Evolutionary conservation across 805 yeast species (phyloP).

Genomic region (Cyberlindnera japonica): DNA sequence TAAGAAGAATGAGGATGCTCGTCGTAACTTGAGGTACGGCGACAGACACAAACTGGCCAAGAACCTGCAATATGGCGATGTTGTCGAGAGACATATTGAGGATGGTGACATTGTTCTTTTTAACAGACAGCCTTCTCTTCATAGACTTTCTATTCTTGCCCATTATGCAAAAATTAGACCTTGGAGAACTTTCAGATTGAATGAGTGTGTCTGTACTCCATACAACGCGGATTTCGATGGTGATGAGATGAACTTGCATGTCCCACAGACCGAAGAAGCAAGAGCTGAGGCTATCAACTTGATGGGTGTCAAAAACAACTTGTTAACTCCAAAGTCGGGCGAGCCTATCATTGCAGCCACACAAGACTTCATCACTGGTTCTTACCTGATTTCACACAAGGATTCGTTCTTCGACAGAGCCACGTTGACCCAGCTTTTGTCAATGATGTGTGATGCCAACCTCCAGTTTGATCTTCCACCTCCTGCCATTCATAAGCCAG

Average conservation of each 20-base stretch:
- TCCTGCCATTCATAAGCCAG: conserved; percentile 90
- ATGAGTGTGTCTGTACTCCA: conserved; percentile 99
- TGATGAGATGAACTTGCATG: conserved; percentile 98
- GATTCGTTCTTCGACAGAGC: conserved; percentile 92
- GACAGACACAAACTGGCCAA: conserved; percentile 76
- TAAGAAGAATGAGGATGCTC: conserved; percentile 78
- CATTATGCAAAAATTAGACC: conserved; percentile 96
- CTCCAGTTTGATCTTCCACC: conserved; percentile 91
- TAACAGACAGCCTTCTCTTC: conserved; percentile 97
- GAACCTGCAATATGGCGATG: conserved; percentile 78
- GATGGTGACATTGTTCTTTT: conserved; percentile 96
- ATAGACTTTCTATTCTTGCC: conserved; percentile 86
- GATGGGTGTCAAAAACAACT: conserved; percentile 96
- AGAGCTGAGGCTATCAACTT: conserved; percentile 97
- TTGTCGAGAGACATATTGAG: conserved; percentile 94
- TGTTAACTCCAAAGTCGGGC: conserved; percentile 95
- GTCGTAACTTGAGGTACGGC: conserved; percentile 87
- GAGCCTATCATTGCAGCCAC: conserved; percentile 99
- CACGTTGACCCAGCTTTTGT: conserved; percentile 70
- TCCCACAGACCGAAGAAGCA: conserved; percentile 98
- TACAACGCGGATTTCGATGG: conserved; percentile 99
- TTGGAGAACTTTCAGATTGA: conserved; percentile 95
- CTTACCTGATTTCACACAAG: conserved; percentile 86
- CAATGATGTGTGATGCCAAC: conserved; percentile 95
- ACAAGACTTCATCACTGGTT: conserved; percentile 98